Percentiles rank a stretch among this genome's conserved stretches.
Conservation (phyloP, 495 filamentous ascomycete genomes). For the Glarea lozoyensis region DNA sequence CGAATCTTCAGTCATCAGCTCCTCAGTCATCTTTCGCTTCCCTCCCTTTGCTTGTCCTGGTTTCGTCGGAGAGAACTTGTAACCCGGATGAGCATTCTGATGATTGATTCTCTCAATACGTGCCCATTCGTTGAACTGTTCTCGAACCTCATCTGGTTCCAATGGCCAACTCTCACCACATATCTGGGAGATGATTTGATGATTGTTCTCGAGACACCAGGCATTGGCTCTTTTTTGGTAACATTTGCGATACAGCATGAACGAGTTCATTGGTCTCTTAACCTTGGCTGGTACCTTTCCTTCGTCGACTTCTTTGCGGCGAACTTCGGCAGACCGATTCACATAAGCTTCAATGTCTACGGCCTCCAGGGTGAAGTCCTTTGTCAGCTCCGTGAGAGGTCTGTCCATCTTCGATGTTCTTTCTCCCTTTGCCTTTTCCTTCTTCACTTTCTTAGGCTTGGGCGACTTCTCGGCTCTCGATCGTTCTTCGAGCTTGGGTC, state of each 20-base stretch:
- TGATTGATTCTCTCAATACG: conserved; percentile 81
- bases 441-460: conserved; percentile 33
- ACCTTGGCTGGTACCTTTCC: conserved; percentile 68
- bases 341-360: conserved; percentile 82
- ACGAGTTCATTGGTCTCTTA: conserved; percentile 93
- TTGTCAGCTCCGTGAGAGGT: conserved; percentile 73
- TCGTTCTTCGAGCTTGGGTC: conserved; percentile 16
- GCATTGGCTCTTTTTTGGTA: conserved; percentile 80
- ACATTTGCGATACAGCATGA: conserved; percentile 95
- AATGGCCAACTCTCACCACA: conserved; percentile 80
- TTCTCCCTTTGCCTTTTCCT: conserved; percentile 41
- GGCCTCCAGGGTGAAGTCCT: conserved; percentile 50
- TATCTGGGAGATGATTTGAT: conserved; percentile 82
- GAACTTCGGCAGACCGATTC: conserved; percentile 54
- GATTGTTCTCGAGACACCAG: conserved; percentile 81
- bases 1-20: conserved; percentile 30
- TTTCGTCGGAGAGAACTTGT: conserved; percentile 91
- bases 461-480: conserved; percentile 12
- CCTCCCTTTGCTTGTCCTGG: conserved; percentile 32
- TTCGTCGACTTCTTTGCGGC: conserved; percentile 56
- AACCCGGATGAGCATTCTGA: conserved; percentile 75
- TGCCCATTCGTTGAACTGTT: conserved; percentile 76
- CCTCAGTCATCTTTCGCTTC: conserved; percentile 34
- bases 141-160: conserved; percentile 60
- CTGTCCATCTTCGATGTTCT: conserved; percentile 47